These are phyloP conservation scores for Taphrina betulina DNA, from an alignment of 1,139 yeast species.

Conservation along the genomic window DNA sequence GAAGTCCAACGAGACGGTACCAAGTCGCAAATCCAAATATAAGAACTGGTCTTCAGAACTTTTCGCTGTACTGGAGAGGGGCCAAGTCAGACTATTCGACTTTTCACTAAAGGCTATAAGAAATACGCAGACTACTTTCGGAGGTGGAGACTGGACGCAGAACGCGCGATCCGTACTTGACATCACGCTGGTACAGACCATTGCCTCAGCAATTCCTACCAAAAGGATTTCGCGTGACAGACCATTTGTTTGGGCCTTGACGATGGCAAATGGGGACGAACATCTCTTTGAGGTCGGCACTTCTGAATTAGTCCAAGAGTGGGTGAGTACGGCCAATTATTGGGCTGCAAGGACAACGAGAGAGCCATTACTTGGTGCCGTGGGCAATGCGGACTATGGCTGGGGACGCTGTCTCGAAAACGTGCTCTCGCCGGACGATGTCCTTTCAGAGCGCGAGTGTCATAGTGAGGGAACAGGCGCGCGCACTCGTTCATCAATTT, in stretches of 20 bases:
- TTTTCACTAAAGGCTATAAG: conserved; percentile 39
- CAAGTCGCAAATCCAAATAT: conserved; percentile 40
- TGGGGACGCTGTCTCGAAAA: conserved; percentile 52
- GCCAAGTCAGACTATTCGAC: conserved; percentile 43
- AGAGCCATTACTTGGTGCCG: conserved; percentile 62
- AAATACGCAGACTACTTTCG: conserved; percentile 44
- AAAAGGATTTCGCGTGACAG: conserved; percentile 39
- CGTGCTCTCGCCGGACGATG: background rate
- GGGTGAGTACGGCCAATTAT: conserved; percentile 75
- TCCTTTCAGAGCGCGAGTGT: background rate
- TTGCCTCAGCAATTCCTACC: conserved; percentile 39
- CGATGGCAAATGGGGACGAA: conserved; percentile 45
- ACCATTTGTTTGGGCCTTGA: conserved; percentile 42
- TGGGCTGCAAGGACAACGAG: conserved; percentile 88
- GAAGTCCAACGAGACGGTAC: conserved; percentile 48
- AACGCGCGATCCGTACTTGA: conserved; percentile 44
- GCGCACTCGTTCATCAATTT: background rate
- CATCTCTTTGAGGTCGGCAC: conserved; percentile 56
- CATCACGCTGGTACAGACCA: conserved; percentile 43
- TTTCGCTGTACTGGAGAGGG: conserved; percentile 44
- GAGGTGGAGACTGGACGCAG: conserved; percentile 68
- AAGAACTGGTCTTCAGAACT: conserved; percentile 42
- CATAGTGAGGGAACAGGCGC: background rate
- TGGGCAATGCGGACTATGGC: conserved; percentile 77
- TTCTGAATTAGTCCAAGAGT: conserved; percentile 65